Base-by-base conservation (phyloP, 2,329 filamentous ascomycete species). In the Beauveria sp. region DNA sequence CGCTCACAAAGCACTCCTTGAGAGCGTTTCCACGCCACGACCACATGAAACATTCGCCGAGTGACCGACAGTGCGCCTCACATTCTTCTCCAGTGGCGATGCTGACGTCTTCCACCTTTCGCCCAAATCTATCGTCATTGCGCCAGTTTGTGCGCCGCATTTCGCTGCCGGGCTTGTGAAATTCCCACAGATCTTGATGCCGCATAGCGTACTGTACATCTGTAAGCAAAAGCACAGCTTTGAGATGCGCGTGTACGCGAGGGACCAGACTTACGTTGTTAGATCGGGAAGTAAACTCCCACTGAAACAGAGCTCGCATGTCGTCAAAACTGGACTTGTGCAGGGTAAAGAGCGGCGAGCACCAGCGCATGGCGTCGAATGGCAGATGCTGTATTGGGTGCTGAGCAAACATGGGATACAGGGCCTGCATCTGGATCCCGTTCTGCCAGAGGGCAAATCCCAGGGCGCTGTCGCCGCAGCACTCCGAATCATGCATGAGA, bases 401-500 rank as follows among this genome's bases (percentile, higher is more conserved):
- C 24, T 62, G 64, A 8, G 63, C 58, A 55, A 64, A 62, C 45
- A 64, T 58, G 34, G 64, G 64, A 26, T 58, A 65, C 18, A 59
- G 57, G 7, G 63, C 61, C 42, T 63, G 61, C 55, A 64, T 12
- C 49, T 58, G 50, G 2, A 65, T 49, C 1, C 52, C 58, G 6
- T 22, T 53, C 18, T 63, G 40, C 54, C 58, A 64, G 1, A 55
- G 5, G 1, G 62, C 63, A 8, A 24, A 63, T 3, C 58, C 60
- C 2, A 65, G 54, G 42, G 60, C 57, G 20, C 61, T 63, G 20
- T 65, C 64, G 3, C 64, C 64, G 42, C 63, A 65, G 30, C 64
- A 65, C 34, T 64, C 64, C 20, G 3, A 34, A 16, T 64, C 61
- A 26, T 54, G 24, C 26, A 52, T 18, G 1, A 63, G 52, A 18